Evolutionary conservation across 129 eudicot species (phyloP), one percentile per base, ranked within the genome.

Genomic region (Tanacetum coccineum): DNA sequence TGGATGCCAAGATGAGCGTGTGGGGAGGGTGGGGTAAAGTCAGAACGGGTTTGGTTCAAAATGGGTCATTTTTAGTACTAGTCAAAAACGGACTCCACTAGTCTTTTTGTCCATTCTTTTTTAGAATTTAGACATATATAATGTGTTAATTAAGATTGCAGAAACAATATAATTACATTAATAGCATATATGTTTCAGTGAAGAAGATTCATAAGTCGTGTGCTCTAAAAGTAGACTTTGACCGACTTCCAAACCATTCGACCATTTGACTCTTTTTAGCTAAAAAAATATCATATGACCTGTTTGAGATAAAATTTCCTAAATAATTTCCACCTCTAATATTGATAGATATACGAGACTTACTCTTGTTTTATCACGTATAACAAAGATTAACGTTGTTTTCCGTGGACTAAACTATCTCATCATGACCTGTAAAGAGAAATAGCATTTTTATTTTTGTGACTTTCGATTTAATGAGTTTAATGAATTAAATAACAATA

Each of bases 321-420:
- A 32, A 14, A 5, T 13, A 3, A 60, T 60, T 60, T 13, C 26
- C 25, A 60, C 22, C 9, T 60, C 26, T 60, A 60, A 17, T 42
- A 20, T 54, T 19, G 39, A 48, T 26, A 59, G 18, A 48, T 21
- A 32, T 46, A 46, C 21, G 8, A 20, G 26, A 36, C 72, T 25
- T 77, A 81, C 91, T 79, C 76, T 73, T 59, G 84, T 81, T 76
- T 81, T 72, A 66, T 85, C 91, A 62, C 91, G 91, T 81, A 85
- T 76, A 15, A 85, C 91, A 79, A 85, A 85, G 56, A 81, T 67
- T 53, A 85, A 80, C 6, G 91, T 85, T 66, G 91, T 81, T 74
- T 83, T 85, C 42, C 82, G 84, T 40, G 87, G 91, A 70, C 82
- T 76, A 67, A 85, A 81, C 62, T 81, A 67, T 52, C 84, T 77